Evolutionary conservation across 345 rosid species (phyloP), one percentile per base, ranked within the genome.

Genomic region (Brassica cretica): DNA sequence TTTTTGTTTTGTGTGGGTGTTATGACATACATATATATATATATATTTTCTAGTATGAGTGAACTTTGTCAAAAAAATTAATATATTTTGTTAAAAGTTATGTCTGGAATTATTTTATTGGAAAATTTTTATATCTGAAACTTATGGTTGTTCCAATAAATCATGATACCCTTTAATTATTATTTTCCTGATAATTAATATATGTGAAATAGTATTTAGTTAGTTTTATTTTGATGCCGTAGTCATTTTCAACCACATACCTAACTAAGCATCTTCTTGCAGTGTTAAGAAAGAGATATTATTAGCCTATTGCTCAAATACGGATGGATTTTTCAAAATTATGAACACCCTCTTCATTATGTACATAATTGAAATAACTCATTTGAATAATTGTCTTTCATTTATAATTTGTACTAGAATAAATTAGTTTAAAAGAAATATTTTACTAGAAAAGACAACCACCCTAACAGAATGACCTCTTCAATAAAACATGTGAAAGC

Each of bases 401-500:
- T 21, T 15, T 61, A 24, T 49, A 67, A 24, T 59, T 59, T 59
- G 11, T 9, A 19, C 62, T 58, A 8, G 6, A 58, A 56, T 7
- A 58, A 58, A 21, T 8, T 56, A 58, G 29, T 24, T 0, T 3
- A 19, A 2, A 21, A 59, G 12, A 19, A 58, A 58, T 46, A 63
- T 66, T 72, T 61, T 60, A 66, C 65, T 24, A 24, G 25, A 21
- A 67, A 66, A 67, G 24, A 14, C 44, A 21, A 25, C 5, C 32
- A 73, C 74, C 74, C 16, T 63, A 10, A 61, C 33, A 73, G 6
- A 61, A 51, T 35, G 70, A 72, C 46, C 39, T 59, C 64, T 41
- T 72, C 32, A 44, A 41, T 4, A 44, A 78, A 58, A 10, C 30
- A 72, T 41, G 69, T 72, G 69, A 66, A 66, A 59, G 39, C 73